Evolutionary conservation across 495 filamentous ascomycete genomes (phyloP).

Genomic region (Penicillium antarcticum): DNA sequence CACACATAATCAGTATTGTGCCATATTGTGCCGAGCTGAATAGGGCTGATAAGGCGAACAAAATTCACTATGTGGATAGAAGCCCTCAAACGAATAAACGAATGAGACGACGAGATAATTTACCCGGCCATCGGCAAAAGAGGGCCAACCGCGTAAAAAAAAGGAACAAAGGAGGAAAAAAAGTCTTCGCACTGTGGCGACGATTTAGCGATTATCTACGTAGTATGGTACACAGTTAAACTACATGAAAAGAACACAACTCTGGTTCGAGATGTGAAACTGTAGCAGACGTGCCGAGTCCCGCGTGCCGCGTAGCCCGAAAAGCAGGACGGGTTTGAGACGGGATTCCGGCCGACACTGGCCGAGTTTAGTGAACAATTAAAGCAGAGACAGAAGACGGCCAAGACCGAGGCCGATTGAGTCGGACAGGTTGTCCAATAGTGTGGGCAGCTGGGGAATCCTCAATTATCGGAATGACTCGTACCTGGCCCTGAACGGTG

Average conservation of each 20-base stretch:
- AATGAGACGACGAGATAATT: not conserved
- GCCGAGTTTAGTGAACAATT: not conserved
- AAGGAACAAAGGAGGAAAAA: not conserved
- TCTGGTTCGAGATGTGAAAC: not conserved
- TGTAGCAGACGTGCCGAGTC: slow-evolving; percentile 4
- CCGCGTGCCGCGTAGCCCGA: slow-evolving; percentile 4
- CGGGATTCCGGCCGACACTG: slow-evolving; percentile 16
- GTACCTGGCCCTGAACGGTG: no score
- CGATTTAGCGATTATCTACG: no score
- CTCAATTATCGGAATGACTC: no score
- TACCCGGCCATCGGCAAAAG: not conserved
- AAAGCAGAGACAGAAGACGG: not conserved
- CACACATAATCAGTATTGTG: not conserved
- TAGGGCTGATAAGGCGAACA: slow-evolving; percentile 1
- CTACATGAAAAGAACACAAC: no score
- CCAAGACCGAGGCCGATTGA: not conserved
- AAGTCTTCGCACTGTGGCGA: no score
- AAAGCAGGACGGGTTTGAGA: slow-evolving; percentile 6
- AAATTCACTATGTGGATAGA: not conserved
- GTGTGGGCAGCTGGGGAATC: no score
- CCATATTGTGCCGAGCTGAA: no score
- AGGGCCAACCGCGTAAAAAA: not conserved
- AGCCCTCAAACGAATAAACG: not conserved
- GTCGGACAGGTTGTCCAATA: no score
- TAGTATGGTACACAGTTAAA: no score